A percentile compares a stretch with the other conserved stretches of the same genome.
Conservation (phyloP, 1,139 yeast species). For the Pichia sp. region DNA sequence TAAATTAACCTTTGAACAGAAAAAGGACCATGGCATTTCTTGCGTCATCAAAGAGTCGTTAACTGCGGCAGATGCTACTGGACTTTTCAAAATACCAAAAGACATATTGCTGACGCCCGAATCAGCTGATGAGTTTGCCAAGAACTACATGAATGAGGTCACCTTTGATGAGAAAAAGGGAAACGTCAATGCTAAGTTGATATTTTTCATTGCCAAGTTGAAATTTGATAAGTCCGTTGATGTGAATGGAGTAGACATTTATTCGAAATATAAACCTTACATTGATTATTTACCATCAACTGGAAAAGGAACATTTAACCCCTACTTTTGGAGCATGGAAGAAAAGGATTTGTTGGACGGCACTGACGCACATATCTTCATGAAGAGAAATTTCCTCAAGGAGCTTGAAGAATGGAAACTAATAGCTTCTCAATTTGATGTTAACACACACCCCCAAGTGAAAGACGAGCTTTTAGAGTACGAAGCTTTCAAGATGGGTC, state of each 20-base stretch:
- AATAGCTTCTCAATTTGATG: conserved; percentile 15
- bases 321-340: conserved; percentile 53
- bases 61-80: conserved; percentile 6
- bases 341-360: conserved; percentile 49
- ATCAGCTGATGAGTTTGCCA: conserved; percentile 38
- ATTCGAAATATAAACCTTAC: conserved; percentile 35
- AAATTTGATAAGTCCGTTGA: conserved; percentile 26
- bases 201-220: conserved; percentile 40
- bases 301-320: conserved; percentile 42
- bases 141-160: conserved; percentile 13
- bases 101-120: conserved; percentile 22
- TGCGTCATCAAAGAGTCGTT: conserved; percentile 14
- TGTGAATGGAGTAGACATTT: conserved; percentile 10
- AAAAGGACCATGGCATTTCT: conserved; percentile 17
- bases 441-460: conserved; percentile 9
- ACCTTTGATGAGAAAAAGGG: conserved; percentile 18
- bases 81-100: conserved; percentile 20
- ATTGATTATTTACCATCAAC: conserved; percentile 48
- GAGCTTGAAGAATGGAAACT: conserved; percentile 47
- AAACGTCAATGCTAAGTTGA: conserved; percentile 36
- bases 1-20: conserved; percentile 26
- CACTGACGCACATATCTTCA: conserved; percentile 44
- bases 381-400: conserved; percentile 33
- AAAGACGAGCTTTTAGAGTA: conserved; percentile 27
- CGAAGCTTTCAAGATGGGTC: conserved; percentile 19